These are phyloP conservation scores for Ascobolus immersus DNA, from an alignment of 495 filamentous ascomycete species.

Conservation along the genomic window DNA sequence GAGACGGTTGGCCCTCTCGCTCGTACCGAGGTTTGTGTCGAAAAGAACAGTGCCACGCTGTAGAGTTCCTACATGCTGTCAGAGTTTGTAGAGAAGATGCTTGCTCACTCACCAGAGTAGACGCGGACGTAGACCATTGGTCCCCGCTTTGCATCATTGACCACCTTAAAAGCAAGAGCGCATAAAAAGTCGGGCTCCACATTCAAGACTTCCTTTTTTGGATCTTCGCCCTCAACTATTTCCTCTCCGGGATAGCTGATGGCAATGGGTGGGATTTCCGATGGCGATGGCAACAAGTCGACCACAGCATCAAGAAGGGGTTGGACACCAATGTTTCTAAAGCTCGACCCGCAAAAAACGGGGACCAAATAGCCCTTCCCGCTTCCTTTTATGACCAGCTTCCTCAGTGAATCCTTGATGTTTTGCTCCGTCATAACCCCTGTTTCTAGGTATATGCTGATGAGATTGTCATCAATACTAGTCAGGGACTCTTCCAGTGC, in stretches of 20 bases:
- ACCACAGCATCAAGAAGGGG: constrained; percentile 71
- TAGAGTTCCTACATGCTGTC: constrained; percentile 25
- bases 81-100: no score
- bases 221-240: constrained; percentile 23
- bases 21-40: constrained; percentile 67
- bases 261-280: constrained; percentile 51
- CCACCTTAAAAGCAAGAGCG: constrained; percentile 89
- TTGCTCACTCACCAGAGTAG: constrained; percentile 34
- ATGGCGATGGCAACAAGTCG: constrained; percentile 62
- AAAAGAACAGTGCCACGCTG: constrained; percentile 46
- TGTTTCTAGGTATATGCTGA: constrained; percentile 56
- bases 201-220: constrained; percentile 23
- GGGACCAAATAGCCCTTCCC: constrained; percentile 46
- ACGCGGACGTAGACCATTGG: constrained; percentile 81
- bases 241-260: constrained; percentile 34
- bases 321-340: constrained; percentile 82
- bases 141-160: constrained; percentile 62
- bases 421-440: constrained; percentile 40
- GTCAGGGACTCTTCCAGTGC: constrained; percentile 61
- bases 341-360: constrained; percentile 75
- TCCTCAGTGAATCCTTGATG: constrained; percentile 49
- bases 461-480: constrained; percentile 62
- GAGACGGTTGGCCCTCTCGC: constrained; percentile 56
- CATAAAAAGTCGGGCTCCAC: constrained; percentile 32
- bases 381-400: constrained; percentile 35